These are phyloP conservation scores for Purpureocillium lavendulum DNA, from an alignment of 2,329 filamentous ascomycete species.

Conservation along the genomic window DNA sequence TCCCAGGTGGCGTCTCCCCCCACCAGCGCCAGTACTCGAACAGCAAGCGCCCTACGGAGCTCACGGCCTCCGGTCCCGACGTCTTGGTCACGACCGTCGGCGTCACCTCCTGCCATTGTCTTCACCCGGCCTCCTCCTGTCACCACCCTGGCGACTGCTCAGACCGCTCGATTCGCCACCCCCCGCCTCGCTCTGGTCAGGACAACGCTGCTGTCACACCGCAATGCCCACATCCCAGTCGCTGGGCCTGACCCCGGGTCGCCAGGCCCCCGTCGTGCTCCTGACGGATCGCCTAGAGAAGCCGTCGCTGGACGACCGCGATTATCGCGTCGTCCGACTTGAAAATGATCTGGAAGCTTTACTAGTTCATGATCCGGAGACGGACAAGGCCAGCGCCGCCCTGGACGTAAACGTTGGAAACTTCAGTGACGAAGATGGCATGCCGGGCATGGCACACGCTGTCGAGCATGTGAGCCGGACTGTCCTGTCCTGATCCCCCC, in stretches of 20 bases:
- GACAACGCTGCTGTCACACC: not conserved
- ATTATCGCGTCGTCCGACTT: constrained; percentile 79
- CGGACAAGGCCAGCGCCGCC: constrained; percentile 92
- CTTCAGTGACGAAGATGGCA: constrained; percentile 83
- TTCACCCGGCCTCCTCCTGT: not conserved
- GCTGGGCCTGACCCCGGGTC: constrained; percentile 24
- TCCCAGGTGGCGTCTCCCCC: not conserved
- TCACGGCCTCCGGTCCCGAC: not conserved
- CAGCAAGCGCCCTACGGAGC: not conserved
- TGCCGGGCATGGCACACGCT: constrained; percentile 92
- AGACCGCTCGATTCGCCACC: not conserved
- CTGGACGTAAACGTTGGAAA: constrained; percentile 94
- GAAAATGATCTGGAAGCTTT: constrained; percentile 84
- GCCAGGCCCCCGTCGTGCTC: constrained; percentile 22
- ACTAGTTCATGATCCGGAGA: constrained; percentile 86
- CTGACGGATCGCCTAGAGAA: constrained; percentile 71
- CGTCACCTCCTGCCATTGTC: constrained; percentile 2
- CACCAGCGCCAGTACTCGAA: constrained; percentile 1
- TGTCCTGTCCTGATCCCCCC: constrained; percentile 4
- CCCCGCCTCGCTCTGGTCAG: constrained; percentile 1
- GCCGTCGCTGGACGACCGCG: constrained; percentile 74
- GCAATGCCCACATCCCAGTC: constrained; percentile 21
- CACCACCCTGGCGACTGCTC: not conserved
- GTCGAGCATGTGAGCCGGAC: constrained; percentile 68
- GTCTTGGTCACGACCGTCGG: too few species aligned